A percentile compares a stretch with the other conserved stretches of the same genome.
phyloP scores from a whole-genome alignment of 2,329 filamentous ascomycete genomes.

The Beauveria rudraprayagi region DNA sequence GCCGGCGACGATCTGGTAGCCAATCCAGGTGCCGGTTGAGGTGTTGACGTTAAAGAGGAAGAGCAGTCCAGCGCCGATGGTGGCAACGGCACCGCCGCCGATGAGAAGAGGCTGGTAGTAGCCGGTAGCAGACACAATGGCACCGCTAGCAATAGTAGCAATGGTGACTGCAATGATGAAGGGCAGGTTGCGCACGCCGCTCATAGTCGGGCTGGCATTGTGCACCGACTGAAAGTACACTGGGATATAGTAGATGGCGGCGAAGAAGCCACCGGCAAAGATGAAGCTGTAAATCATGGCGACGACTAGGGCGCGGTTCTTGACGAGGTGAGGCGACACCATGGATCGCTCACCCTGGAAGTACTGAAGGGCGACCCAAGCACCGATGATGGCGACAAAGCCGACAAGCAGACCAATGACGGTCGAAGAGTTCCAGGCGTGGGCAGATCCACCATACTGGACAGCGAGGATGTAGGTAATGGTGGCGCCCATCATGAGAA shows the following conservation, averaged over 20 bases:
- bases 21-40: conserved; percentile 38
- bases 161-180: conserved; percentile 35
- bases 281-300: conserved; percentile 30
- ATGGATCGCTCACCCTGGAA: conserved; percentile 33
- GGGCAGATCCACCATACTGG: conserved; percentile 33
- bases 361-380: conserved; percentile 27
- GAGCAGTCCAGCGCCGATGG: conserved; percentile 34
- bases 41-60: conserved; percentile 33
- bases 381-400: conserved; percentile 19
- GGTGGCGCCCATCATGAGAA: conserved; percentile 32
- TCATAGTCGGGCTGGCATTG: conserved; percentile 25
- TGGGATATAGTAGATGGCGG: conserved; percentile 32
- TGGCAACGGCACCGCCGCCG: conserved; percentile 34
- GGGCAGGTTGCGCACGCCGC: conserved; percentile 32
- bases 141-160: conserved; percentile 31
- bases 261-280: conserved; percentile 28
- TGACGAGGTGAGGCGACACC: conserved; percentile 27
- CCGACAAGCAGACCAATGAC: conserved; percentile 32
- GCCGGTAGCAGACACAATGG: conserved; percentile 30
- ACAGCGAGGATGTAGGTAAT: conserved; percentile 33
- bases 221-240: conserved; percentile 31
- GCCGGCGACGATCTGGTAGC: conserved; percentile 45
- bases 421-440: conserved; percentile 28
- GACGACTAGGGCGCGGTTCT: conserved; percentile 25
- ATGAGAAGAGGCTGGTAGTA: conserved; percentile 38